phyloP scores from a whole-genome alignment of 176 grass and related monocot species.

The Oryza rufipogon region DNA sequence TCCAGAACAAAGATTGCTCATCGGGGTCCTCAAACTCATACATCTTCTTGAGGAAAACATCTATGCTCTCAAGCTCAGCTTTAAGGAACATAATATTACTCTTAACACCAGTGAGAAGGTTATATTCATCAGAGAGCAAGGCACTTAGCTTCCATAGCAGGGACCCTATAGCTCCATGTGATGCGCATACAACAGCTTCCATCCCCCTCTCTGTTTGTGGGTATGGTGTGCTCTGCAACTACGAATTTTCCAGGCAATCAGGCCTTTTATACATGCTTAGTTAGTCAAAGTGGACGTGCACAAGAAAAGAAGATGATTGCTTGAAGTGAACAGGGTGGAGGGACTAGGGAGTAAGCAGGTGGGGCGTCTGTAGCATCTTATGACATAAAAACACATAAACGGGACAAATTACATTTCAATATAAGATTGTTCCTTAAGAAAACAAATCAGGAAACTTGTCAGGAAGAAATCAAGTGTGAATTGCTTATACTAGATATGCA shows the following conservation, averaged over 20 bases:
- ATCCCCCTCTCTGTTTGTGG: conserved; percentile 13
- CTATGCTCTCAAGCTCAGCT: conserved; percentile 33
- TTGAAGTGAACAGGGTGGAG: neutral
- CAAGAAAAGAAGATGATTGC: neutral
- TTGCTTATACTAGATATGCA: neutral
- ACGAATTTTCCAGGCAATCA: conserved; percentile 5
- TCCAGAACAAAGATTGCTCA: conserved; percentile 20
- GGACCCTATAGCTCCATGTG: conserved; percentile 21
- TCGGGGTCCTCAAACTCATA: conserved; percentile 5
- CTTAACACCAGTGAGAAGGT: conserved; percentile 12
- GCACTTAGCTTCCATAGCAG: conserved; percentile 24
- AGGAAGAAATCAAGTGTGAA: conserved; percentile 15
- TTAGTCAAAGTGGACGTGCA: conserved; percentile 18
- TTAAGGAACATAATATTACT: conserved; percentile 28
- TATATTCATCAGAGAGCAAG: conserved; percentile 36
- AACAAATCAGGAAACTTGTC: neutral
- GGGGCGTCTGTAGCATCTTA: neutral
- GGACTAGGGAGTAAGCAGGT: neutral
- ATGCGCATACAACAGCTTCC: conserved; percentile 21
- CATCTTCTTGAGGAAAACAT: conserved; percentile 25
- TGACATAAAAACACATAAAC: neutral
- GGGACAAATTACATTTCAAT: neutral
- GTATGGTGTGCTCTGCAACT: conserved; percentile 12
- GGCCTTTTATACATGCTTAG: conserved; percentile 16
- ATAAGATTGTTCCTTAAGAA: too few relatives aligned